A percentile compares a stretch with the other conserved stretches of the same genome.
These are phyloP conservation scores for Colletotrichum lindemuthianum DNA, from an alignment of 2,329 filamentous ascomycete genomes.

Conservation along the genomic window DNA sequence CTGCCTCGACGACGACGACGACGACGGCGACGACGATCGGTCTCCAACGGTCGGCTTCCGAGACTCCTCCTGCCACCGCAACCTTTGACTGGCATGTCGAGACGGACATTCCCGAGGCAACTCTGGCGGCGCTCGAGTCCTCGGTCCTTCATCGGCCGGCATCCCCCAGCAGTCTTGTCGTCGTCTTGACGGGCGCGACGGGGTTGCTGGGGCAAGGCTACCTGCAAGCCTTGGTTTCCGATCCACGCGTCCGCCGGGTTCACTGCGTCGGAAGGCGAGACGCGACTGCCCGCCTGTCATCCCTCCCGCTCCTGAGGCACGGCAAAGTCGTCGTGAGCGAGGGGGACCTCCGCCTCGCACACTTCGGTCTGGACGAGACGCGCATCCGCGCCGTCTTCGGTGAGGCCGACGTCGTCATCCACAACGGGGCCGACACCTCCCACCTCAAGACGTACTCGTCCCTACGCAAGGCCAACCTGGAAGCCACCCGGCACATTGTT, in stretches of 20 bases:
- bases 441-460: constrained; percentile 45
- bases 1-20: constrained; percentile 36
- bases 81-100: constrained; percentile 50
- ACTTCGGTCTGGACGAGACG: constrained; percentile 46
- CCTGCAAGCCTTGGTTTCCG: constrained; percentile 25
- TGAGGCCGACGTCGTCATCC: constrained; percentile 60
- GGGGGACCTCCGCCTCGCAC: constrained; percentile 47
- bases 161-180: constrained; percentile 14
- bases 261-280: constrained; percentile 26
- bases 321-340: constrained; percentile 45
- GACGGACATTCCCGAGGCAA: constrained; percentile 2
- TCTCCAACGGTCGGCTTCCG: no score
- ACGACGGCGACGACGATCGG: no score
- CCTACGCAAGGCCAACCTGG: constrained; percentile 43
- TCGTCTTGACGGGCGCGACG: constrained; percentile 35
- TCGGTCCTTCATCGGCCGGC: neutral
- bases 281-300: constrained; percentile 3
- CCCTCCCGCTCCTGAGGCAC: constrained; percentile 13
- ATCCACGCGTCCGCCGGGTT: constrained; percentile 24
- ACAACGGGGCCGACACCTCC: constrained; percentile 51
- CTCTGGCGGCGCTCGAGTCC: constrained; percentile 1
- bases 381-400: constrained; percentile 38
- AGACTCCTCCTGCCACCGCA: no score
- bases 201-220: constrained; percentile 36
- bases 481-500: constrained; percentile 43